Base-by-base conservation (phyloP, 176 grass and related monocot species). In the Cenchrus purpureus region DNA sequence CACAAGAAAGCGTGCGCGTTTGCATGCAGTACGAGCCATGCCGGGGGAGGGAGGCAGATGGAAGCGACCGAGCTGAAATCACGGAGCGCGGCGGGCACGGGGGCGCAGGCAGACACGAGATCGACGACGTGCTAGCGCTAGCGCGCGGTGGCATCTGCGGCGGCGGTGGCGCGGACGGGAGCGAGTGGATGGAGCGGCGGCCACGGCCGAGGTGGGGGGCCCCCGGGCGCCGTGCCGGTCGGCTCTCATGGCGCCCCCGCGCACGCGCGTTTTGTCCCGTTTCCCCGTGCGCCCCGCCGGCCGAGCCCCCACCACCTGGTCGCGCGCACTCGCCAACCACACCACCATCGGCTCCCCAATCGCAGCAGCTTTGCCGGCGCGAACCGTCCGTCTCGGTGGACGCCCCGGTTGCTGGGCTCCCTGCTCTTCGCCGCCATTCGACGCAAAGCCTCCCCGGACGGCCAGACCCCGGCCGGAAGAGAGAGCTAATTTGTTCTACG, bases 231-330 rank as follows among this genome's bases (percentile, higher is more conserved):
- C 51, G 52, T 48, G 78, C 43, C 46, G 71, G 68, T 74, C 81
- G 48, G 83, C 87, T 83, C 79, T 90, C 83, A 81, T 90, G 83
- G 58, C 79, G 59, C 7, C 71, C 79, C 57, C 46, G 66, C 77
- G 84, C 88, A 86, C 88, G 88, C 88, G 79, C 66, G 83, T 56
- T 85, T 89, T 76, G 82, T 84, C 85, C 71, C 73, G 46, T 53
- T 79, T 79, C 67, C 73, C 86, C 77, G 66, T 79, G 84, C 76
- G 43, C 53, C 17, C 44, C 20, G 22, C 28, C 48, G 45, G 45
- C 45, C 45, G 8, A 66, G 85, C 60, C 50, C 69, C 52, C 86
- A 77, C 86, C 70, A 51, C 42, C 32, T 87, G 80, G 79, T 70
- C 79, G 61, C 45, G 60, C 60, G 61, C 59, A 12, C 60, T 32